Percentiles rank a stretch among this genome's conserved stretches.
These are phyloP conservation scores for Clausena lansium DNA, from an alignment of 345 rosid species.

Conservation along the genomic window DNA sequence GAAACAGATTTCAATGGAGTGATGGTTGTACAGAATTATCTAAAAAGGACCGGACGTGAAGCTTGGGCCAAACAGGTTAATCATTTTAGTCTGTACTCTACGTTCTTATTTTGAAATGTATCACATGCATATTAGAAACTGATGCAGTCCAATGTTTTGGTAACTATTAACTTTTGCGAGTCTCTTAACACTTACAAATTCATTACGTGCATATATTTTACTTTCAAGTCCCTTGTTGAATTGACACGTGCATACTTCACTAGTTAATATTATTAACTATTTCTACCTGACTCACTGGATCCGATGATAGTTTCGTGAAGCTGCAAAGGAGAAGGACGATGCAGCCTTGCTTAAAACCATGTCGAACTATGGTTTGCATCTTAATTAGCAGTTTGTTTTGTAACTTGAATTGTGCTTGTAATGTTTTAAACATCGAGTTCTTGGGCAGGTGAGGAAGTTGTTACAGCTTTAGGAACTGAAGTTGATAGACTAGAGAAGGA, in stretches of 20 bases:
- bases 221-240: background rate
- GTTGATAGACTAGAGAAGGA: slow-evolving; percentile 96
- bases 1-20: slow-evolving; percentile 89
- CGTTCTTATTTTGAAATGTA: background rate
- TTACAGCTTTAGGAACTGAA: slow-evolving; percentile 94
- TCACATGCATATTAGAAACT: background rate
- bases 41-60: slow-evolving; percentile 70
- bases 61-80: slow-evolving; percentile 91
- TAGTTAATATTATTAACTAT: background rate
- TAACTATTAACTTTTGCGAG: background rate
- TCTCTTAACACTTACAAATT: background rate
- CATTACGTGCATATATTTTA: background rate
- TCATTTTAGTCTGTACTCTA: background rate
- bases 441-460: slow-evolving; percentile 88
- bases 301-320: slow-evolving; percentile 69
- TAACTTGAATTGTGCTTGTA: background rate
- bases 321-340: slow-evolving; percentile 61
- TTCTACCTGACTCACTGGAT: slow-evolving; percentile 11
- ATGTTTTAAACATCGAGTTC: background rate
- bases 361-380: slow-evolving; percentile 75
- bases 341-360: slow-evolving; percentile 65
- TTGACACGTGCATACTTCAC: background rate
- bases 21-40: slow-evolving; percentile 82
- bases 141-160: background rate
- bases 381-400: background rate